A percentile compares a stretch with the other conserved stretches of the same genome.
Evolutionary conservation across 2,329 filamentous ascomycete species (phyloP).

Genomic region (Rhinocladiella similis): DNA sequence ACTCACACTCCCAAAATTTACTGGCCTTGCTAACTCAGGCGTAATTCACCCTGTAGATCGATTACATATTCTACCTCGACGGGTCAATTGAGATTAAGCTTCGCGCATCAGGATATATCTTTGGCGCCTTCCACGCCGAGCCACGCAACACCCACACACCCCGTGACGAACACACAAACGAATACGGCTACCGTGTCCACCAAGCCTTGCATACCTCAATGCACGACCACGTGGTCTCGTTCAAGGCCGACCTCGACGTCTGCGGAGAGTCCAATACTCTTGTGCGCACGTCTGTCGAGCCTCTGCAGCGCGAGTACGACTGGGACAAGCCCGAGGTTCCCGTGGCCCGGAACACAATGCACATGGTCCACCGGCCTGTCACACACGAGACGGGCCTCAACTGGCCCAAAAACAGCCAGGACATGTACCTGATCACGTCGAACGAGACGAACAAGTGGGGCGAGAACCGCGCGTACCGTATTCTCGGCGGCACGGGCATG

Average conservation of each 20-base stretch:
- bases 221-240: constrained; percentile 42
- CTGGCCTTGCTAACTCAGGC: too few species aligned
- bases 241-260: constrained; percentile 40
- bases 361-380: constrained; percentile 18
- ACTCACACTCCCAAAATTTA: neutral
- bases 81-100: constrained; percentile 55
- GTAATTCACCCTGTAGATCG: constrained; percentile 33
- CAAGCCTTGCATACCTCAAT: constrained; percentile 36
- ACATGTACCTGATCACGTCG: constrained; percentile 39
- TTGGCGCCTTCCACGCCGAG: constrained; percentile 27
- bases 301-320: constrained; percentile 8
- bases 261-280: constrained; percentile 35
- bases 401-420: constrained; percentile 40
- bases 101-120: constrained; percentile 41
- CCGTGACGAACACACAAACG: constrained; percentile 31
- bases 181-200: constrained; percentile 39
- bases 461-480: constrained; percentile 42
- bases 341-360: constrained; percentile 15
- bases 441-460: constrained; percentile 41
- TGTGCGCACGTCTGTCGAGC: constrained; percentile 14
- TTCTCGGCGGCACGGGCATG: constrained; percentile 40
- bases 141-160: constrained; percentile 1
- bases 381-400: constrained; percentile 31
- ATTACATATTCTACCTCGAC: constrained; percentile 54
- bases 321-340: constrained; percentile 19